phyloP scores from a whole-genome alignment of 2,329 filamentous ascomycete species.

The Trichoderma afroharzianum region DNA sequence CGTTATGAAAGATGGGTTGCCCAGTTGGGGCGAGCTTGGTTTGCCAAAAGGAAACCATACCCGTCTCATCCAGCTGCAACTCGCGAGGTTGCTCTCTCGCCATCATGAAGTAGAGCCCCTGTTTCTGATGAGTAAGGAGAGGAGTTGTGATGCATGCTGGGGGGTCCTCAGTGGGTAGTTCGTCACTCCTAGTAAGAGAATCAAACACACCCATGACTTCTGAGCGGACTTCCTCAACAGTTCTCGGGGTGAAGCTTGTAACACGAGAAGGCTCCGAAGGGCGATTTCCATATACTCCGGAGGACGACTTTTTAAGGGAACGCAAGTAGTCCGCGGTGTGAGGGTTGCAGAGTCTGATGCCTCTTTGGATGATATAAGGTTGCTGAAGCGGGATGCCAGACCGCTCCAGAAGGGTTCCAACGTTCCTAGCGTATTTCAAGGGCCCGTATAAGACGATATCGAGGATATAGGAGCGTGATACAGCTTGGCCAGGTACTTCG shows the following conservation, averaged over 20 bases:
- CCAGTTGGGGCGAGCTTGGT: slow-evolving; percentile 48
- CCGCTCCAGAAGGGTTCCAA: slow-evolving; percentile 64
- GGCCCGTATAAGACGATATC: slow-evolving; percentile 79
- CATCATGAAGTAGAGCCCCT: slow-evolving; percentile 83
- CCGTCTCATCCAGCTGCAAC: slow-evolving; percentile 55
- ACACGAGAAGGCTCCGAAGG: slow-evolving; percentile 28
- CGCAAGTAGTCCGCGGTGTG: slow-evolving; percentile 55
- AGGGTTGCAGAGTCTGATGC: slow-evolving; percentile 73
- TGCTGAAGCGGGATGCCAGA: slow-evolving; percentile 64
- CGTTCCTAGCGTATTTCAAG: slow-evolving; percentile 56
- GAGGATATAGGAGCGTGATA: slow-evolving; percentile 59
- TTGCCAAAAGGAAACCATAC: slow-evolving; percentile 75
- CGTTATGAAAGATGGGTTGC: slow-evolving; percentile 67
- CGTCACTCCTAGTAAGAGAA: slow-evolving; percentile 69
- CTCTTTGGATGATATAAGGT: slow-evolving; percentile 63
- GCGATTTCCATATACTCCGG: slow-evolving; percentile 26
- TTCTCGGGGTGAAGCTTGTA: slow-evolving; percentile 45
- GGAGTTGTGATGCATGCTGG: slow-evolving; percentile 58
- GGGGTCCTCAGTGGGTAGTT: slow-evolving; percentile 70
- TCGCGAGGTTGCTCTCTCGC: slow-evolving; percentile 66
- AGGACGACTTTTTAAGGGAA: slow-evolving; percentile 30
- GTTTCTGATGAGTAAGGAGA: slow-evolving; percentile 82
- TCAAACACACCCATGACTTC: slow-evolving; percentile 89
- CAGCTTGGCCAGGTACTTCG: slow-evolving; percentile 62
- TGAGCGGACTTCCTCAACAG: slow-evolving; percentile 79